phyloP scores from a whole-genome alignment of 192 early-diverging fungal genomes.

The Lunasporangiospora selenospora region DNA sequence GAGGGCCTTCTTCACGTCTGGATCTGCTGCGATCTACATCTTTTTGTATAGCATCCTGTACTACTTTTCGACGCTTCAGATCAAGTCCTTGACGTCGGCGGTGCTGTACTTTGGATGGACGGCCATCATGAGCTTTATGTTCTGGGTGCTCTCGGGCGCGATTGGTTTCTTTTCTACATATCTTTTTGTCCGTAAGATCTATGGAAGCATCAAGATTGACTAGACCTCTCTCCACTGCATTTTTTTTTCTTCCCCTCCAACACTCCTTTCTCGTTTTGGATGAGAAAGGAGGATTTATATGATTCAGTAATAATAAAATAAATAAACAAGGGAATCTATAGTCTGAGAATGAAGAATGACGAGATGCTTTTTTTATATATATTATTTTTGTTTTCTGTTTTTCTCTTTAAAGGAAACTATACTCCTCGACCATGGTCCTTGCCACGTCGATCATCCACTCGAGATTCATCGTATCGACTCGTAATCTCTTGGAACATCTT shows the following conservation, averaged over 20 bases:
- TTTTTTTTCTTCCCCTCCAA: not conserved
- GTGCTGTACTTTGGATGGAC: slow-evolving; percentile 94
- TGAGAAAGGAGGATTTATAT: not conserved
- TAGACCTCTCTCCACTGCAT: slow-evolving; percentile 35
- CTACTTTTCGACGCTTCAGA: slow-evolving; percentile 78
- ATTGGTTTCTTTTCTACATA: slow-evolving; percentile 83
- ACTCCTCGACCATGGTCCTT: slow-evolving; percentile 17
- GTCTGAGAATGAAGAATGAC: not conserved
- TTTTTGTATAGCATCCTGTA: slow-evolving; percentile 91
- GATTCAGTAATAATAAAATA: not conserved
- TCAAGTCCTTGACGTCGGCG: slow-evolving; percentile 79
- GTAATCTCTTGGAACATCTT: slow-evolving; percentile 50
- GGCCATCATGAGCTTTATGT: slow-evolving; percentile 72
- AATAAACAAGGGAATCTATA: not conserved
- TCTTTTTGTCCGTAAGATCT: slow-evolving; percentile 82
- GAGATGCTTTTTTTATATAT: slow-evolving; percentile 3
- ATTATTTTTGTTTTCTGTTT: too few relatives aligned
- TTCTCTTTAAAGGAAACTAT: not conserved
- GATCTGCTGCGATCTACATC: slow-evolving; percentile 86
- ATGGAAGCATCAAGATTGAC: slow-evolving; percentile 85
- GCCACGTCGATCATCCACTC: slow-evolving; percentile 27
- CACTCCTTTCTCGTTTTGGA: too few relatives aligned
- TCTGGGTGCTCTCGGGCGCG: slow-evolving; percentile 80
- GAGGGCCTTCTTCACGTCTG: slow-evolving; percentile 87
- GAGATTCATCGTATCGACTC: slow-evolving; percentile 11